A percentile compares a stretch with the other conserved stretches of the same genome.
Evolutionary conservation across 2,329 filamentous ascomycete genomes (phyloP).

Genomic region (Furcasterigmium sp.): DNA sequence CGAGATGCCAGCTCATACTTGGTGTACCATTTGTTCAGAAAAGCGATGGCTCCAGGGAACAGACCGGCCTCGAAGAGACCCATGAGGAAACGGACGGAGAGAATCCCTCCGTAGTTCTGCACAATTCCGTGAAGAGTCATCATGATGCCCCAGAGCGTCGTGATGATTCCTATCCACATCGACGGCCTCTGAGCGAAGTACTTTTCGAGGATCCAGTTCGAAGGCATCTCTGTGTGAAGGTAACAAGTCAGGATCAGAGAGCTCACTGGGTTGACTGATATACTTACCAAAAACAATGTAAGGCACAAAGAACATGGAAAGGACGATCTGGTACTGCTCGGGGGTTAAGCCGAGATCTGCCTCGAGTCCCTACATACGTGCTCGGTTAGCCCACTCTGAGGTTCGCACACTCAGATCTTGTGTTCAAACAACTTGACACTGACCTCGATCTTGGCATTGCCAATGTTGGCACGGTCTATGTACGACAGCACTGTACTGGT

Average conservation of each 20-base stretch:
- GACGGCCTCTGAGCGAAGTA: too few species aligned
- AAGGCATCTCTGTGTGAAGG: neutral
- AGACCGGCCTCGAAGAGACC: constrained; percentile 48
- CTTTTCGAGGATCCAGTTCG: constrained; percentile 4
- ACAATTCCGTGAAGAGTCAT: constrained; percentile 34
- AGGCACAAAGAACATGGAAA: constrained; percentile 58
- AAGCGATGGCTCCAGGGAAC: constrained; percentile 26
- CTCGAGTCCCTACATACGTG: constrained; percentile 45
- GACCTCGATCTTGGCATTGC: constrained; percentile 45
- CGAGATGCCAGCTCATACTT: constrained; percentile 20
- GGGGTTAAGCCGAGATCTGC: too few species aligned
- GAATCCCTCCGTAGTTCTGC: constrained; percentile 17
- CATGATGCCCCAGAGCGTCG: constrained; percentile 26
- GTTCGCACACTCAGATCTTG: constrained; percentile 39
- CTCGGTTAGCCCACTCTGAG: too few species aligned
- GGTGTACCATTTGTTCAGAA: constrained; percentile 23
- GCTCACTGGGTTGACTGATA: constrained; percentile 18
- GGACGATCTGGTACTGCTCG: constrained; percentile 24
- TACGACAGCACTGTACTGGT: too few species aligned
- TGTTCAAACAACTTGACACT: constrained; percentile 12
- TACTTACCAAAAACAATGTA: constrained; percentile 34
- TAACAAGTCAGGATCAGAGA: too few species aligned
- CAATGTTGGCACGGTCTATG: constrained; percentile 26
- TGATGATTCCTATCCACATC: constrained; percentile 26
- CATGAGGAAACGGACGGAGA: constrained; percentile 46